A percentile compares a stretch with the other conserved stretches of the same genome.
Evolutionary conservation across 1,284 basidiomycete species (phyloP).

Genomic region (Cryptococcus jaspeensis): DNA sequence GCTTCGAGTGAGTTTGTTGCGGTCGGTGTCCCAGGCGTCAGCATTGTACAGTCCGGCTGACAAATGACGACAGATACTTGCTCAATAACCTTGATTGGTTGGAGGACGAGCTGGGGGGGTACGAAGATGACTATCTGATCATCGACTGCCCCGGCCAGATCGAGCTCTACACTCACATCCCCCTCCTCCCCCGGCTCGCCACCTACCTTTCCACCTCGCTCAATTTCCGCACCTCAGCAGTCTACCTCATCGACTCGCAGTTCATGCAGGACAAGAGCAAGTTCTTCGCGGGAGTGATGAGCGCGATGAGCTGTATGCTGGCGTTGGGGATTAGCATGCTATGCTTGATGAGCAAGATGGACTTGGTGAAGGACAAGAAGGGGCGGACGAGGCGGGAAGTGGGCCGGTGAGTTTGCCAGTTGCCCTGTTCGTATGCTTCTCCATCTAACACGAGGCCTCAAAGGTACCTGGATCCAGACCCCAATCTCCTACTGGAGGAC

Average conservation of each 20-base stretch:
- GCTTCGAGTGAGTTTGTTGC: conserved; percentile 84
- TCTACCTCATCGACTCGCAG: conserved; percentile 94
- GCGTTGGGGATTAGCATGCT: conserved; percentile 96
- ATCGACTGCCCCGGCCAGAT: conserved; percentile 99
- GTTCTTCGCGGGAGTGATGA: conserved; percentile 97
- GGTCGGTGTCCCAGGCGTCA: not conserved
- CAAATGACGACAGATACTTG: conserved; percentile 67
- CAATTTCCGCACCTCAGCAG: conserved; percentile 76
- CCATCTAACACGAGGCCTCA: not conserved
- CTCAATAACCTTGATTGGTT: conserved; percentile 98
- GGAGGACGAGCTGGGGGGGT: conserved; percentile 93
- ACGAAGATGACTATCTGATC: conserved; percentile 95
- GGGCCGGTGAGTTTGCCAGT: conserved; percentile 60
- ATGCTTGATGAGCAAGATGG: conserved; percentile 99
- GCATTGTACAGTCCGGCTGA: not conserved
- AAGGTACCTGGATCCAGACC: conserved; percentile 95
- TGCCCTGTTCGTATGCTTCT: not conserved
- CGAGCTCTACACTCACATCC: conserved; percentile 97
- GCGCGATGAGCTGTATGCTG: conserved; percentile 99
- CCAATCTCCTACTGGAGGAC: conserved; percentile 74
- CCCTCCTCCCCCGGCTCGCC: conserved; percentile 87
- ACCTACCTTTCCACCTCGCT: conserved; percentile 58
- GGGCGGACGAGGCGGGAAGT: conserved; percentile 69
- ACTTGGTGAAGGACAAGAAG: conserved; percentile 80
- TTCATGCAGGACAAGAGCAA: conserved; percentile 99